Evolutionary conservation across 2,329 filamentous ascomycete genomes (phyloP).

Genomic region (Cadophora sp.): DNA sequence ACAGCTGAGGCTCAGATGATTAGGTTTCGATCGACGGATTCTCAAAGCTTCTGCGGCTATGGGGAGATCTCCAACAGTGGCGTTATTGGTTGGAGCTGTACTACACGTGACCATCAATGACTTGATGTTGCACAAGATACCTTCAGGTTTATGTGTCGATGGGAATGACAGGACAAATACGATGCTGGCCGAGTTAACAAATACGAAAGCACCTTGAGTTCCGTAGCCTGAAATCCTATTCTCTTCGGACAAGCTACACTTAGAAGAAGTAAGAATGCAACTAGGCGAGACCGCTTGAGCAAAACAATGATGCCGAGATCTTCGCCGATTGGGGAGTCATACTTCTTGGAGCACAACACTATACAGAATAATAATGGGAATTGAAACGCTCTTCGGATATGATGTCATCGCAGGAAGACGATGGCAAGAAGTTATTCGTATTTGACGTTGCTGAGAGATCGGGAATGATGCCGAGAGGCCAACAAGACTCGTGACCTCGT

Average conservation of each 20-base stretch:
- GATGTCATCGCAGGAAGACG: not conserved
- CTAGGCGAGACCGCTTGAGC: not conserved
- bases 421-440: not conserved
- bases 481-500: slow-evolving; percentile 4
- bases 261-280: not conserved
- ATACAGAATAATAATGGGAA: not conserved
- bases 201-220: not conserved
- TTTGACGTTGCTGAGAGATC: not conserved
- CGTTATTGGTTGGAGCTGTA: not conserved
- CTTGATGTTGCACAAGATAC: not conserved
- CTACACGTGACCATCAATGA: not conserved
- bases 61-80: slow-evolving; percentile 3
- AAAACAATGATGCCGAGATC: slow-evolving; percentile 5
- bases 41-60: no score
- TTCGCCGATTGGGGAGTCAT: not conserved
- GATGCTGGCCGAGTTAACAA: not conserved
- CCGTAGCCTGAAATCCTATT: not conserved
- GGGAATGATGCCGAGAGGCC: not conserved
- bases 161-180: not conserved
- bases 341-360: no score
- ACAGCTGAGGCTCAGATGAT: slow-evolving; percentile 7
- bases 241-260: not conserved
- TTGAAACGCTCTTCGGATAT: not conserved
- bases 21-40: slow-evolving; percentile 9
- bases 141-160: not conserved